phyloP scores from a whole-genome alignment of 1,139 yeast genomes.

The Candida freyschussii region DNA sequence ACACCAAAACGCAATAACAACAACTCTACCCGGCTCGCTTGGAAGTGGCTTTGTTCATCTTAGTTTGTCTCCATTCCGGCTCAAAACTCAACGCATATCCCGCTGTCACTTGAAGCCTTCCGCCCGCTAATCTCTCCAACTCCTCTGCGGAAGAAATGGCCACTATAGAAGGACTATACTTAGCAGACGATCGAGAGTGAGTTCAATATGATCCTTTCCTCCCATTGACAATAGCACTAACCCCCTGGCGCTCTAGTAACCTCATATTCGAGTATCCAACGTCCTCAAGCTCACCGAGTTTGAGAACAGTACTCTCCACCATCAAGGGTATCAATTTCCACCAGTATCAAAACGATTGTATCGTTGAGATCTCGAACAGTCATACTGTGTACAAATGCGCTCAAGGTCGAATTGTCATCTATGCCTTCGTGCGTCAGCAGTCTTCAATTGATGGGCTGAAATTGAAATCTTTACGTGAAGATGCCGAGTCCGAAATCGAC shows the following conservation, averaged over 20 bases:
- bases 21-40: no score
- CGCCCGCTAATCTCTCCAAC: no score
- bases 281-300: constrained; percentile 46
- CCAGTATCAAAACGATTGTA: constrained; percentile 23
- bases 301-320: constrained; percentile 37
- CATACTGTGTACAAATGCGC: constrained; percentile 17
- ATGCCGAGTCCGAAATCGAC: constrained; percentile 1
- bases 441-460: constrained; percentile 19
- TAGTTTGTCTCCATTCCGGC: no score
- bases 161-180: constrained; percentile 56
- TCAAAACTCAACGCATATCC: no score
- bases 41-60: no score
- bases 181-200: constrained; percentile 51
- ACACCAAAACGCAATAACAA: no score
- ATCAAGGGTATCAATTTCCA: constrained; percentile 29
- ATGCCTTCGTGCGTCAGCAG: constrained; percentile 21
- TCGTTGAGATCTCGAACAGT: constrained; percentile 19
- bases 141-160: constrained; percentile 37
- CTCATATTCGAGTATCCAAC: constrained; percentile 56
- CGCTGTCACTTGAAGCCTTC: no score
- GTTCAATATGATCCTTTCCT: no score
- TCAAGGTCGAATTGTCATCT: constrained; percentile 15
- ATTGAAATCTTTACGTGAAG: constrained; percentile 23
- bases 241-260: constrained; percentile 27
- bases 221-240: no score